phyloP scores from a whole-genome alignment of 768 basidiomycete genomes.

The Psilocybe subaeruginosa region DNA sequence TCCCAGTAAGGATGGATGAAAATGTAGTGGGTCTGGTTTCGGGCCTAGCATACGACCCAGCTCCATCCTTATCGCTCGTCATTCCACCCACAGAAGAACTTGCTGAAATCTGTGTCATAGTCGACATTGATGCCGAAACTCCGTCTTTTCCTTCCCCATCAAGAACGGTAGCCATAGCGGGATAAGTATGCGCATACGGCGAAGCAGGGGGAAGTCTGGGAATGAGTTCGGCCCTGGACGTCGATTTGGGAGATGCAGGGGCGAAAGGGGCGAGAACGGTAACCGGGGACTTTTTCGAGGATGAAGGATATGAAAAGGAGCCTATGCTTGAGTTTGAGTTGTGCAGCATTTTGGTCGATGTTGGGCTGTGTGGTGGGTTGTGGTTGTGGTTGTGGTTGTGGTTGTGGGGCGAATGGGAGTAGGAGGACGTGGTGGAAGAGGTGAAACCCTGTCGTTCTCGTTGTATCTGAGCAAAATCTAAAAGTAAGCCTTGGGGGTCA shows the following conservation, averaged over 20 bases:
- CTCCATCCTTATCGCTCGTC: not conserved
- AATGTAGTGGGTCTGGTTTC: not conserved
- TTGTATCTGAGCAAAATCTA: conserved; percentile 6
- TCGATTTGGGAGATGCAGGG: not conserved
- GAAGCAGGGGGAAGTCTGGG: not conserved
- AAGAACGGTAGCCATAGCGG: not conserved
- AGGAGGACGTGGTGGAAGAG: not conserved
- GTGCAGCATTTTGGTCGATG: not conserved
- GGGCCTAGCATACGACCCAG: not conserved
- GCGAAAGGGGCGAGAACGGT: conserved; percentile 3
- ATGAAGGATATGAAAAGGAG: conserved; percentile 4
- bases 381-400: not conserved
- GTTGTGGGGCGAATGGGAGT: not conserved
- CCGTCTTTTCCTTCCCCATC: not conserved
- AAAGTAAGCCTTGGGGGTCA: conserved; percentile 23
- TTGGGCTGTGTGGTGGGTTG: not conserved
- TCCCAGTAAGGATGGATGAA: not conserved
- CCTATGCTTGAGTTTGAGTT: conserved; percentile 10
- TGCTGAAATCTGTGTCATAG: conserved; percentile 10
- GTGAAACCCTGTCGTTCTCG: not conserved
- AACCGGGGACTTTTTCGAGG: conserved; percentile 6
- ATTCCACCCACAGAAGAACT: not conserved
- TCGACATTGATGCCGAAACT: conserved; percentile 7
- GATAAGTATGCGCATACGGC: not conserved
- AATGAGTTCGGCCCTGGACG: not conserved